Base-by-base conservation (phyloP, 2,329 filamentous ascomycete genomes). In the Diatrype stigma region DNA sequence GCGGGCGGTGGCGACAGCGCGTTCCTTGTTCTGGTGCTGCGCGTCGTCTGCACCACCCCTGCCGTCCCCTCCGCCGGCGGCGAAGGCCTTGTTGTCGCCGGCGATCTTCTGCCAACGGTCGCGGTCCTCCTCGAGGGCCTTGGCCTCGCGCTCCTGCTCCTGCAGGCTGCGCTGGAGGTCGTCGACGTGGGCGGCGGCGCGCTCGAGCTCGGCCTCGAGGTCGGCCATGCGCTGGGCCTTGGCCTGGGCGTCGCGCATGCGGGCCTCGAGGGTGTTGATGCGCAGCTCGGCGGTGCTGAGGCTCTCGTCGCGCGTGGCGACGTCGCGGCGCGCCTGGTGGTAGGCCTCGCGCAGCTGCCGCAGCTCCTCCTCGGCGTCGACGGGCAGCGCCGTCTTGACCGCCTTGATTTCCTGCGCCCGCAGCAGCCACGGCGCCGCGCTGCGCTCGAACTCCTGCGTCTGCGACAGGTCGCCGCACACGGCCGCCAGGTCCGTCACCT, bases 201-300 rank as follows among this genome's bases (percentile, higher is more conserved):
- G 71, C 46, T 78, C 76, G 22, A 88, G 74, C 60, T 78, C 73
- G 32, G 70, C 71, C 67, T 90, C 86, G 12, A 90, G 75, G 49
- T 84, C 82, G 19, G 75, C 74, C 58, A 90, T 88, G 48, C 79
- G 79, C 47, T 84, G 82, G 14, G 88, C 83, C 70, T 93, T 92
- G 65, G 87, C 84, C 57, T 85, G 84, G 6, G 89, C 89, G 63
- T 95, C 91, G 51, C 86, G 84, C 85, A 94, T 92, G 51, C 90
- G 81, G 7, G 89, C 89, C 68, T 96, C 89, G 35, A 97, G 83
- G 38, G 94, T 89, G 70, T 96, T 93, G 59, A 96, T 96, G 69
- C 94, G 92, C 59, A 96, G 87, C n/a, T 86, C 82, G 22, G 89
- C 81, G 52, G 95, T 93, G 67, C 95, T 91, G 48, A 96, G 82